These are phyloP conservation scores for Epichloe gansuensis DNA, from an alignment of 2,329 filamentous ascomycete species.

Conservation along the genomic window DNA sequence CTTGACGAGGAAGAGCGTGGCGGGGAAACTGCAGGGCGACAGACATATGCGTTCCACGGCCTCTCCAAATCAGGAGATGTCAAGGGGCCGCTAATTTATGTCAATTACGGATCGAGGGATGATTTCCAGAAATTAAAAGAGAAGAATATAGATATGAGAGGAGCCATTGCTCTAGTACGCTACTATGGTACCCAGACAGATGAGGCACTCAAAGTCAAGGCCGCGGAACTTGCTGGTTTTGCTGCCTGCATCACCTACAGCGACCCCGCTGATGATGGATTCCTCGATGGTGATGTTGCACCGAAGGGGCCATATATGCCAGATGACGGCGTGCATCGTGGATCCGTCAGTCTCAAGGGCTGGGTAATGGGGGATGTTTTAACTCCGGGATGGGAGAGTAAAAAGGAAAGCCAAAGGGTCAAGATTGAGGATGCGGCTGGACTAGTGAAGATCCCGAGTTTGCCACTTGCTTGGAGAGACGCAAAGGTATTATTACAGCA, in stretches of 20 bases:
- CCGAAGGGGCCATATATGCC: slow-evolving; percentile 73
- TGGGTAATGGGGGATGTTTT: slow-evolving; percentile 85
- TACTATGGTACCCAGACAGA: slow-evolving; percentile 66
- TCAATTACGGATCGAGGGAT: slow-evolving; percentile 75
- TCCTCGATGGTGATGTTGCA: slow-evolving; percentile 55
- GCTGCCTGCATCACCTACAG: slow-evolving; percentile 85
- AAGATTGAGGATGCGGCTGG: slow-evolving; percentile 57
- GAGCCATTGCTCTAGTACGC: slow-evolving; percentile 72
- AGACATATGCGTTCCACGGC: slow-evolving; percentile 75
- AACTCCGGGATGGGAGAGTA: slow-evolving; percentile 75
- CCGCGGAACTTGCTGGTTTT: slow-evolving; percentile 76
- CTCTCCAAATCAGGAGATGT: slow-evolving; percentile 80
- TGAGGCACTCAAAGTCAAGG: slow-evolving; percentile 71
- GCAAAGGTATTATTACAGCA: slow-evolving; percentile 66
- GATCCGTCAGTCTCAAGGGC: slow-evolving; percentile 65
- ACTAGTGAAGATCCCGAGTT: slow-evolving; percentile 71
- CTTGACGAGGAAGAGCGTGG: slow-evolving; percentile 68
- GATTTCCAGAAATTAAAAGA: slow-evolving; percentile 67
- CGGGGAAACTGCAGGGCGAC: slow-evolving; percentile 46
- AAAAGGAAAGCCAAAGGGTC: slow-evolving; percentile 50
- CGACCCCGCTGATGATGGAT: slow-evolving; percentile 77
- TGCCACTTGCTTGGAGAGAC: slow-evolving; percentile 83
- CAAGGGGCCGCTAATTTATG: slow-evolving; percentile 76
- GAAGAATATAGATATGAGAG: slow-evolving; percentile 58
- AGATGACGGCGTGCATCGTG: slow-evolving; percentile 69